Evolutionary conservation across 306 rosid species (phyloP), one percentile per base, ranked within the genome.

Genomic region (Cucurbita maxima): DNA sequence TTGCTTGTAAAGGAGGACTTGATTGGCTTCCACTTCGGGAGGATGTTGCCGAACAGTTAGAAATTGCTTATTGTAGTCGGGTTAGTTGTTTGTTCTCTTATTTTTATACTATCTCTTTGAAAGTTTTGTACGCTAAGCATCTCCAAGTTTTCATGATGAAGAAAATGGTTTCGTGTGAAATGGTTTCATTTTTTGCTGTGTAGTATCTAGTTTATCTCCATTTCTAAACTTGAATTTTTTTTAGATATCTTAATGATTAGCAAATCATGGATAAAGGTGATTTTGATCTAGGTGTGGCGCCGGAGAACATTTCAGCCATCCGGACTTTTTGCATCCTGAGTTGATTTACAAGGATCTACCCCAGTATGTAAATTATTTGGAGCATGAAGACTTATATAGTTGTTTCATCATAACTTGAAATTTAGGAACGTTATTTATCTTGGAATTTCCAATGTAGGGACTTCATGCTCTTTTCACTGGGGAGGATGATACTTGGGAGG

Each of bases 261-360:
- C 71, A 63, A 63, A 48, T 22, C 7, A 68, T 47, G 73, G 22
- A 16, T 69, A 14, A 47, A 47, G 22, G 30, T 30, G 74, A 15
- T 69, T 69, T 77, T 30, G 85, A 48, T 66, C 63, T 79, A 94
- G 99, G 89, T 95, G 81, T 95, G 99, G 99, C 97, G 82, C 53
- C 89, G 97, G 25, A 83, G 99, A 82, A 89, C 87, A 44, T 95
- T 95, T 82, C 99, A 95, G 81, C 96, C 88, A 25, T 91, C 99
- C n/a, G 99, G 99, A 74, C 97, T 95, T 76, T 95, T 87, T 89
- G 99, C 99, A 48, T 92, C 99, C 77, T 92, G 99, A 64, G 91
- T 95, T 76, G 90, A 91, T 79, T 80, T 95, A 85, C 99, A 95
- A 82, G 97, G 99, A 78, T 84, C 85, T 78, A 86, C 86, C 60